Conservation (phyloP, 2,329 filamentous ascomycete genomes). For the Pseudonectria buxi region DNA sequence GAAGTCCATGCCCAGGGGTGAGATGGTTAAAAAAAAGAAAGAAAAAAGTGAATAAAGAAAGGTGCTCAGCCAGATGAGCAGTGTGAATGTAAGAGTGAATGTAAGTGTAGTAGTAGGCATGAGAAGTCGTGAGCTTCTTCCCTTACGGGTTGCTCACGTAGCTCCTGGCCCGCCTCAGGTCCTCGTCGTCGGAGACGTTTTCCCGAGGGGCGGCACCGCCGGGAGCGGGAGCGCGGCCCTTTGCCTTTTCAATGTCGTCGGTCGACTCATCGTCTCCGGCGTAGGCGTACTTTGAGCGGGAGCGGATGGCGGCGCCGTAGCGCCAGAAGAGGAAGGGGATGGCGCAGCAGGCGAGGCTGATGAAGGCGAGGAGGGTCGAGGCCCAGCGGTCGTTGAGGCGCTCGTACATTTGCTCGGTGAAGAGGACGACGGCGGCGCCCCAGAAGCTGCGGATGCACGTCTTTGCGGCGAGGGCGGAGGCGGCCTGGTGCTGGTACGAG, state of each 20-base stretch:
- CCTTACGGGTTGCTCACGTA: constrained; percentile 40
- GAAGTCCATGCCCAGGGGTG: too few relatives aligned
- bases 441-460: constrained; percentile 74
- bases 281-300: constrained; percentile 67
- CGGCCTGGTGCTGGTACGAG: constrained; percentile 64
- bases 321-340: constrained; percentile 81
- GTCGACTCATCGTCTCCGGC: constrained; percentile 38
- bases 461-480: constrained; percentile 74
- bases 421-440: constrained; percentile 71
- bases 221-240: constrained; percentile 13
- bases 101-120: too few relatives aligned
- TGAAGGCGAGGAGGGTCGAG: constrained; percentile 62
- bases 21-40: too few relatives aligned
- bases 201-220: constrained; percentile 22
- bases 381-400: constrained; percentile 72
- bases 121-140: too few relatives aligned
- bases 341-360: constrained; percentile 68
- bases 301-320: constrained; percentile 65
- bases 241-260: constrained; percentile 33
- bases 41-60: too few relatives aligned
- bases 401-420: constrained; percentile 75
- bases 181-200: constrained; percentile 28
- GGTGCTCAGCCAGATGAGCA: too few relatives aligned
- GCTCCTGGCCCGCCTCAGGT: constrained; percentile 36
- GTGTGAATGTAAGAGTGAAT: too few relatives aligned